These are phyloP conservation scores for Eucalyptus brandiana DNA, from an alignment of 345 rosid species.

Conservation along the genomic window DNA sequence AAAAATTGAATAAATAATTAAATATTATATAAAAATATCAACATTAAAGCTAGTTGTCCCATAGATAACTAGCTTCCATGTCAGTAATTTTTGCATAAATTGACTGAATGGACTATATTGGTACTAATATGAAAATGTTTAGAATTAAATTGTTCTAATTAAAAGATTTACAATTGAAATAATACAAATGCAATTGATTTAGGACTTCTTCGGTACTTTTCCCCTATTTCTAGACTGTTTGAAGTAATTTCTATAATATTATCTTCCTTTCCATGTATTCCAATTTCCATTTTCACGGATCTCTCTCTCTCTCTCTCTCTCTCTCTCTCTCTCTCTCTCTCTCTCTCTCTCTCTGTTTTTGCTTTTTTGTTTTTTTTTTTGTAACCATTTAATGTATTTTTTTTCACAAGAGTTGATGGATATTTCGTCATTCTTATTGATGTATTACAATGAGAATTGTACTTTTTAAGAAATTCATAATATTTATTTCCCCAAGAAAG, in stretches of 20 bases:
- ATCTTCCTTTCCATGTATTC: neutral
- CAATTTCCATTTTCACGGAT: neutral
- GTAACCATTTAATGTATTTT: neutral
- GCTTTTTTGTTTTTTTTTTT: neutral
- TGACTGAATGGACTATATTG: too few species aligned
- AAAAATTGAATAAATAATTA: too few species aligned
- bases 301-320: neutral
- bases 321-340: neutral
- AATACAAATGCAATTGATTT: too few species aligned
- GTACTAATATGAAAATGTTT: too few species aligned
- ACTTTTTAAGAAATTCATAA: neutral
- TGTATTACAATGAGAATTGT: neutral
- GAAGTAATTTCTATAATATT: neutral
- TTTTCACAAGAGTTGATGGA: neutral
- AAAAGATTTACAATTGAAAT: too few species aligned
- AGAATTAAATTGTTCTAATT: too few species aligned
- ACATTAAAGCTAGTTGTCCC: rapidly evolving
- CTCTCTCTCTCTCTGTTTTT: too few species aligned
- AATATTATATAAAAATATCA: too few species aligned
- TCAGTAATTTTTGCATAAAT: too few species aligned
- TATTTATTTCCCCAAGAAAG: neutral
- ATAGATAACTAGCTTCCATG: too few species aligned
- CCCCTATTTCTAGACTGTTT: neutral
- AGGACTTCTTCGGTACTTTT: too few species aligned
- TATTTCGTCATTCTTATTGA: neutral